Percentiles rank a stretch among this genome's conserved stretches.
These are phyloP conservation scores for Clitocybe nebularis DNA, from an alignment of 1,284 basidiomycete genomes.

Conservation along the genomic window DNA sequence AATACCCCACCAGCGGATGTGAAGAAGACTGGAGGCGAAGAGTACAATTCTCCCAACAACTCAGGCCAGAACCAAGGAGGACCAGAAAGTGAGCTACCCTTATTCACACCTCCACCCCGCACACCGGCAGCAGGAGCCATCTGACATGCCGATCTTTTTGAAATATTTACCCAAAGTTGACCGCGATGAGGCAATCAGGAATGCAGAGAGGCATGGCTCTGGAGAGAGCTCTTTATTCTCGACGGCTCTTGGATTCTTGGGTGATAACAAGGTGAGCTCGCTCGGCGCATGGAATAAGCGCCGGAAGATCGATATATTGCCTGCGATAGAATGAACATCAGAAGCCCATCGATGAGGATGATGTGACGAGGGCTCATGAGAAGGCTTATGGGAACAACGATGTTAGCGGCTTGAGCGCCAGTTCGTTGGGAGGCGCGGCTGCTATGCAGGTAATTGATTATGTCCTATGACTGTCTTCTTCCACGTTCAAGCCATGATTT, in stretches of 20 bases:
- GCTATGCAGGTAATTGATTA: constrained; percentile 56
- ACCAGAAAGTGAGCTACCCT: constrained; percentile 8
- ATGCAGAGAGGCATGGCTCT: constrained; percentile 46
- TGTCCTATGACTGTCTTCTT: background rate
- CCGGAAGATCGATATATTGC: background rate
- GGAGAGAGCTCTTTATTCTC: constrained; percentile 50
- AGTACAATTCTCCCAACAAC: constrained; percentile 54
- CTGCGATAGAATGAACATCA: constrained; percentile 42
- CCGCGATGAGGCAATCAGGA: constrained; percentile 51
- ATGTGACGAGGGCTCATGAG: constrained; percentile 57
- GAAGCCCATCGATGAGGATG: constrained; percentile 63
- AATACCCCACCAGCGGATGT: constrained; percentile 27
- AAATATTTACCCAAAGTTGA: constrained; percentile 49
- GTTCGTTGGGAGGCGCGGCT: constrained; percentile 69
- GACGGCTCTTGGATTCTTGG: constrained; percentile 47
- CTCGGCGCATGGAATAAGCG: background rate
- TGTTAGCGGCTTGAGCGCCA: constrained; percentile 48
- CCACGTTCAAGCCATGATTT: background rate
- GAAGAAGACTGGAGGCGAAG: constrained; percentile 55
- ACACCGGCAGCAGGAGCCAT: constrained; percentile 21
- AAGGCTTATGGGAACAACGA: constrained; percentile 55
- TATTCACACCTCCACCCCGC: too few relatives aligned
- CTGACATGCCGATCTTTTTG: background rate
- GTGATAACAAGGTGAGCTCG: constrained; percentile 43
- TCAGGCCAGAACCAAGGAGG: constrained; percentile 21